Evolutionary conservation across 768 basidiomycete genomes (phyloP).

Genomic region (Suillus subaureus): DNA sequence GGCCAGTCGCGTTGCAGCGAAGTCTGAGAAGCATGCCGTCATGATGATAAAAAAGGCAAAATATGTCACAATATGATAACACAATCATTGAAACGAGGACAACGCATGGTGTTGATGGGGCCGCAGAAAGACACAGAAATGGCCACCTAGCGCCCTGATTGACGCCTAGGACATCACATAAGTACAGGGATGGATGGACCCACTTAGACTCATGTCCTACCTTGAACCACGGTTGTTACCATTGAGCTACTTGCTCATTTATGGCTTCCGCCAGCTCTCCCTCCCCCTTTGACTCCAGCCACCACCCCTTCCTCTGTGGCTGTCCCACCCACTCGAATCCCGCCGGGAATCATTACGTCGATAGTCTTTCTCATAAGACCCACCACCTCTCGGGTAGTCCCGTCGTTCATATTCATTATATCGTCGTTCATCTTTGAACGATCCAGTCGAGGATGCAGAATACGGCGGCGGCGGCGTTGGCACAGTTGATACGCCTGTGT

Average conservation of each 20-base stretch:
- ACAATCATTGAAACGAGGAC: not conserved
- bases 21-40: not conserved
- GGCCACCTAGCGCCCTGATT: not conserved
- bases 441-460: constrained; percentile 20
- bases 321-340: constrained; percentile 12
- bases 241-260: not conserved
- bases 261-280: not conserved
- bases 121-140: not conserved
- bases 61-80: not conserved
- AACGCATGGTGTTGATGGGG: not conserved
- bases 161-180: constrained; percentile 1
- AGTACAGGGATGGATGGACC: not conserved
- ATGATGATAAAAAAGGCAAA: not conserved
- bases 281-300: constrained; percentile 14
- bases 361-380: constrained; percentile 16
- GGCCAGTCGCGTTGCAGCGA: not conserved
- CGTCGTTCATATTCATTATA: constrained; percentile 9
- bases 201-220: not conserved
- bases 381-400: constrained; percentile 7
- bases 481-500: constrained; percentile 12
- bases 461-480: constrained; percentile 18
- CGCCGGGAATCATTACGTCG: constrained; percentile 24
- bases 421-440: constrained; percentile 21
- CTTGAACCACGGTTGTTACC: not conserved
- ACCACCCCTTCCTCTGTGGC: constrained; percentile 12